Evolutionary conservation across 768 basidiomycete species (phyloP).

Genomic region (Mycena haematopus): DNA sequence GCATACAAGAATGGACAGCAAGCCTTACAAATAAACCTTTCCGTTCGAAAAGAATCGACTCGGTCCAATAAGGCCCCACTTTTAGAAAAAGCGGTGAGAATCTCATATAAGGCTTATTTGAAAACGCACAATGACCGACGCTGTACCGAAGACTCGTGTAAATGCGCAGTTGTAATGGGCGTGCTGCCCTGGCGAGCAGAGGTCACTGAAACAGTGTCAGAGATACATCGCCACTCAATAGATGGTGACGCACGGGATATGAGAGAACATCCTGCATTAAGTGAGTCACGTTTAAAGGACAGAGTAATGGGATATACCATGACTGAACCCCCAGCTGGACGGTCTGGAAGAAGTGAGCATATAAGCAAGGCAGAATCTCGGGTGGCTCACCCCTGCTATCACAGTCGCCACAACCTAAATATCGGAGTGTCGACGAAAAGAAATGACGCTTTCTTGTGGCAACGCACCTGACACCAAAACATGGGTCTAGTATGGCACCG

Average conservation of each 20-base stretch:
- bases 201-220: constrained; percentile 40
- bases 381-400: constrained; percentile 52
- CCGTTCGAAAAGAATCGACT: constrained; percentile 58
- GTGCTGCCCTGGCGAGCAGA: constrained; percentile 53
- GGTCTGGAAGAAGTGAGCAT: constrained; percentile 39
- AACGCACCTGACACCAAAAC: constrained; percentile 65
- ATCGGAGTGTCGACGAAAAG: not conserved
- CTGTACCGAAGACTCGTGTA: constrained; percentile 57
- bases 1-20: not conserved
- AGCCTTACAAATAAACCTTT: constrained; percentile 63
- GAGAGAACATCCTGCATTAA: constrained; percentile 60
- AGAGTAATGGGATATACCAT: constrained; percentile 47
- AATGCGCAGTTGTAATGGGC: constrained; percentile 59
- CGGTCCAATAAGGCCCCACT: constrained; percentile 77
- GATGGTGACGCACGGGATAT: constrained; percentile 54
- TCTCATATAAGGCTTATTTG: not conserved
- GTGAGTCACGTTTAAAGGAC: constrained; percentile 3
- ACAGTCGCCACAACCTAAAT: constrained; percentile 57
- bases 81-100: not conserved
- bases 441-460: not conserved
- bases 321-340: constrained; percentile 70
- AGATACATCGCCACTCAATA: not conserved
- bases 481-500: constrained; percentile 47
- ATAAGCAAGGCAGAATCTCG: not conserved
- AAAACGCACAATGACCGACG: constrained; percentile 62